A percentile compares a stretch with the other conserved stretches of the same genome.
Evolutionary conservation across 345 rosid genomes (phyloP).

Genomic region (Citrus mangshanensis): DNA sequence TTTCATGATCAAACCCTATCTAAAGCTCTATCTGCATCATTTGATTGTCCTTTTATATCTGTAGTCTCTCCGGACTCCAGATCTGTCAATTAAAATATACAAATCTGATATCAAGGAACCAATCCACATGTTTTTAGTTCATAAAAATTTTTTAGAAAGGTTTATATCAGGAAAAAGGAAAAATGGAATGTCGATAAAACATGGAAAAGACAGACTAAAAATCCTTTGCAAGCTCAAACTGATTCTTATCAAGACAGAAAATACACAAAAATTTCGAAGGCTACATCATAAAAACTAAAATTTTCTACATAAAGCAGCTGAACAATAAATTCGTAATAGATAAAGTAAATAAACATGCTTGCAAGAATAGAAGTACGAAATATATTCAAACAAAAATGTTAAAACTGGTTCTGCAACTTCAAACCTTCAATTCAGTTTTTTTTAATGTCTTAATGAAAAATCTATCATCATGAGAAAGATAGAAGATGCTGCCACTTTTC

Average conservation of each 20-base stretch:
- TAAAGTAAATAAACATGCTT: not conserved
- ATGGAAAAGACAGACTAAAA: not conserved
- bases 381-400: not conserved
- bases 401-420: slow-evolving; percentile 18
- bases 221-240: not conserved
- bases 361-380: no score
- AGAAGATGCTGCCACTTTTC: slow-evolving; percentile 97
- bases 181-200: not conserved
- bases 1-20: not conserved
- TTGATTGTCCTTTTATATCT: not conserved
- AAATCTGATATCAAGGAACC: not conserved
- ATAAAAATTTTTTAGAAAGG: not conserved
- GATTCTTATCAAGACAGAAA: not conserved
- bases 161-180: not conserved
- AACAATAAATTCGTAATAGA: not conserved
- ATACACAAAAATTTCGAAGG: not conserved
- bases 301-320: not conserved
- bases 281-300: not conserved
- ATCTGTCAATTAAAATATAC: not conserved
- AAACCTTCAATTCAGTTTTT: slow-evolving; percentile 80
- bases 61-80: not conserved
- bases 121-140: not conserved
- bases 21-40: not conserved
- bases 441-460: slow-evolving; percentile 92
- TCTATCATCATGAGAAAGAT: slow-evolving; percentile 84